Percentiles rank a stretch among this genome's conserved stretches.
Conservation (phyloP, 306 rosid species). For the Hylodesmum podocarpum region DNA sequence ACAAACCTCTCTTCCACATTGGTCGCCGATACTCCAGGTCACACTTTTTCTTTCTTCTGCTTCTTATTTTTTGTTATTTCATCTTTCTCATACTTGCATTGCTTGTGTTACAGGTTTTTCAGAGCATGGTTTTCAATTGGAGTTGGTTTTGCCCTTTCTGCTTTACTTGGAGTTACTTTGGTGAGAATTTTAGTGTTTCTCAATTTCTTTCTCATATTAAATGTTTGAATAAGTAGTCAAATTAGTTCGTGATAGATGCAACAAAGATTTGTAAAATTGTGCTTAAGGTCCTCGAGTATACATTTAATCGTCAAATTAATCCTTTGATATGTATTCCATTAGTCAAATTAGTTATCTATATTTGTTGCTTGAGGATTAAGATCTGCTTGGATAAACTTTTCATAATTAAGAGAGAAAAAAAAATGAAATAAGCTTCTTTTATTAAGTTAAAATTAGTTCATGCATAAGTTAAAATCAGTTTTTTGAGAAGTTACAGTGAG, state of each 20-base stretch:
- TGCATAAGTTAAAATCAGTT: too few species aligned
- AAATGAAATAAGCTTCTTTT: too few species aligned
- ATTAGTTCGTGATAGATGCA: not conserved
- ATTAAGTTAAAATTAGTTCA: too few species aligned
- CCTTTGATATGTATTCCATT: not conserved
- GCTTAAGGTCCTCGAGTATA: not conserved
- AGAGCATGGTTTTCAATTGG: constrained; percentile 67
- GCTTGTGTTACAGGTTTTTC: constrained; percentile 32
- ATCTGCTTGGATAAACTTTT: too few species aligned
- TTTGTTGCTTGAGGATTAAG: not conserved
- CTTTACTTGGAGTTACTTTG: constrained; percentile 48
- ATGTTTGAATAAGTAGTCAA: not conserved
- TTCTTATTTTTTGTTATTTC: not conserved
- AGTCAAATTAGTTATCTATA: not conserved
- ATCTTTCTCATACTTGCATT: not conserved
- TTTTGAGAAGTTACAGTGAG: too few species aligned
- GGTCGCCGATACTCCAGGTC: constrained; percentile 54
- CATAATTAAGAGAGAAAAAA: too few species aligned
- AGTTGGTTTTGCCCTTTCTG: constrained; percentile 58
- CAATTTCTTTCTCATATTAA: not conserved
- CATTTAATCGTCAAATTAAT: not conserved
- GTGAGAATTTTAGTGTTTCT: constrained; percentile 8
- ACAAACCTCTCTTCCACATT: constrained; percentile 51
- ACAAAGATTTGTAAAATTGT: too few species aligned
- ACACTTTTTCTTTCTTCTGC: not conserved